Base-by-base conservation (phyloP, 129 eudicot species). In the Lactuca saligna region DNA sequence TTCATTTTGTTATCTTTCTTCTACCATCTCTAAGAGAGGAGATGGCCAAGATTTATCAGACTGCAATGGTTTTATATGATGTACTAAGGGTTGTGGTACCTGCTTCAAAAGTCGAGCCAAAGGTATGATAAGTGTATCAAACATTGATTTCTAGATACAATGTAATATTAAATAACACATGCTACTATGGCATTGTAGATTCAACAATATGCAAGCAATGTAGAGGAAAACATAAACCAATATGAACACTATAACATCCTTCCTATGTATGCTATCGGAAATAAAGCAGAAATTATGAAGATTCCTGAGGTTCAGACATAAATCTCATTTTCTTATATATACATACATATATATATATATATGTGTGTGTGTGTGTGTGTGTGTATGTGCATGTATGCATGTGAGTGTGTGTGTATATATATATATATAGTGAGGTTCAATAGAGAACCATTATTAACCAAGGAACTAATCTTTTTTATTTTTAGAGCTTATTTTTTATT, bases 11-110 rank as follows among this genome's bases (percentile, higher is more conserved):
- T 85, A 13, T 61, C 70, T 69, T 68, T 38, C 62, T 37, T 54
- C 35, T 75, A 8, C 25, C 4, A 35, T 25, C 29, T 25, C 29
- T 25, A 75, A 93, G 99, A 76, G 97, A 87, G 80, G 97, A 94
- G 85, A 90, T 94, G 99, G 94, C 99, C 17, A 94, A 94, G 86
- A 87, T 83, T 16, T 83, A 82, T 83, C 99, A 90, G 63, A 94
- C 83, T 81, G 99, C 99, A 17, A 77, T 91, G 9, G 99, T 94
- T 63, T 72, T 94, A 78, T 90, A 94, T 76, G 99, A 94, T 74
- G 97, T 94, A 59, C 74, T 94, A 63, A 82, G 56, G 80, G 83
- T 96, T 5, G 94, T 94, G 51, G 95, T 94, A 14, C 99, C 96
- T 63, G 11, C 73, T 61, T 8, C 80, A 70, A 93, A 85, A 80